Evolutionary conservation across 257 asterid species (phyloP).

Genomic region (Solanum tacnaense): DNA sequence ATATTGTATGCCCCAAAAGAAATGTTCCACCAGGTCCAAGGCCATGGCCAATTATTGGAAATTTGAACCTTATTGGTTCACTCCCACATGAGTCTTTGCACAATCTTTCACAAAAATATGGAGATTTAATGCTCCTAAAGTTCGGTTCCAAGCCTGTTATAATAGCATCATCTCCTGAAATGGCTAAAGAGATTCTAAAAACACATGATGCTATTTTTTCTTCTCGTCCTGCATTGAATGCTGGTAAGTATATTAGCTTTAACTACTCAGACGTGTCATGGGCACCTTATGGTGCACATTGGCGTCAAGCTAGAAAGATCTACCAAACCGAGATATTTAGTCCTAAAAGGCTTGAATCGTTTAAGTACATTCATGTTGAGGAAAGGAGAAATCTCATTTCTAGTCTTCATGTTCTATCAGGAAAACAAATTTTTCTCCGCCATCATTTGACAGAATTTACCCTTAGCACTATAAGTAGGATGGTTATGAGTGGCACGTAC

Average conservation of each 20-base stretch:
- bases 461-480: not conserved
- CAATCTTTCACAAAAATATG: not conserved
- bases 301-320: not conserved
- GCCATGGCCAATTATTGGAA: not conserved
- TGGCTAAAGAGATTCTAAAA: not conserved
- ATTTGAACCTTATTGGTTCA: not conserved
- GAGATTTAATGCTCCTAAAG: not conserved
- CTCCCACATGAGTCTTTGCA: not conserved
- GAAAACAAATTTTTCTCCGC: constrained; percentile 8
- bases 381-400: not conserved
- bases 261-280: not conserved
- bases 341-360: constrained; percentile 2
- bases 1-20: not conserved
- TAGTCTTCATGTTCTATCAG: constrained; percentile 1
- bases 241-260: not conserved
- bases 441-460: constrained; percentile 8
- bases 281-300: not conserved
- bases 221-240: not conserved
- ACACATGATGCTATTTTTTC: not conserved
- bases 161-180: not conserved
- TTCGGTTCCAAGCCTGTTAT: not conserved
- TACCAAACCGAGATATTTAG: not conserved
- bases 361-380: not conserved
- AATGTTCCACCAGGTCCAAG: not conserved
- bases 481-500: constrained; percentile 5